Conservation (phyloP, 805 yeast species). For the Cyberlindnera maritima region DNA sequence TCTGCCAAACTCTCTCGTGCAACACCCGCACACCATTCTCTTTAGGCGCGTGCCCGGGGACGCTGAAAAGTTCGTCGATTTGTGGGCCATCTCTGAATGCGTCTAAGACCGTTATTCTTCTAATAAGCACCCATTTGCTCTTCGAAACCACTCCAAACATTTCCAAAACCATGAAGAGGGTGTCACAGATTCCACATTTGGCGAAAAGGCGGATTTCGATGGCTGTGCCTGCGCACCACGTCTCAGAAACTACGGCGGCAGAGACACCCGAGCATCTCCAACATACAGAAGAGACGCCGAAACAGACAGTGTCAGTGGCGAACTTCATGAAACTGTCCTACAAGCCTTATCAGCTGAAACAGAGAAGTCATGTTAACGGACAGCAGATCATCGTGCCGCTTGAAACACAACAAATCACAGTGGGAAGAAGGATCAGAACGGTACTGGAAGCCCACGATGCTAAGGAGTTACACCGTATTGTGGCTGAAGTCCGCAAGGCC, state of each 20-base stretch:
- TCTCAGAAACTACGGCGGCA: neutral
- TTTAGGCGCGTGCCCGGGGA: neutral
- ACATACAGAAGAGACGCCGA: neutral
- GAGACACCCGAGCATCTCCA: slow-evolving; percentile 4
- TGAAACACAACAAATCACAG: neutral
- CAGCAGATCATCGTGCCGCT: neutral
- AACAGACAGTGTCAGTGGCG: neutral
- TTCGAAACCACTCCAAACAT: neutral
- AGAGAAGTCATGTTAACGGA: neutral
- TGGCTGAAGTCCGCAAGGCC: neutral
- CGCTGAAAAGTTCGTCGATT: neutral
- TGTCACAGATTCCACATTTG: neutral
- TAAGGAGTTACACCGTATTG: neutral
- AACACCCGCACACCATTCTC: neutral
- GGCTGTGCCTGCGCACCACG: slow-evolving; percentile 2
- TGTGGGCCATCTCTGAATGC: neutral
- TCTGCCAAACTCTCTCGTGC: neutral
- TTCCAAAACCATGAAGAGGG: slow-evolving; percentile 5
- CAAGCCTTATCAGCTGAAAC: slow-evolving; percentile 1
- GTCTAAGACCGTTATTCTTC: too few relatives aligned
- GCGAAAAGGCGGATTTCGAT: slow-evolving; percentile 7
- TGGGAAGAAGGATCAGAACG: slow-evolving; percentile 3
- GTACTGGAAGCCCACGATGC: slow-evolving; percentile 4
- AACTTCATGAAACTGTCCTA: slow-evolving; percentile 4
- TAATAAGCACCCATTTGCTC: neutral